Conservation (phyloP, 192 early-diverging fungal species). For the Umbelopsis sp. region DNA sequence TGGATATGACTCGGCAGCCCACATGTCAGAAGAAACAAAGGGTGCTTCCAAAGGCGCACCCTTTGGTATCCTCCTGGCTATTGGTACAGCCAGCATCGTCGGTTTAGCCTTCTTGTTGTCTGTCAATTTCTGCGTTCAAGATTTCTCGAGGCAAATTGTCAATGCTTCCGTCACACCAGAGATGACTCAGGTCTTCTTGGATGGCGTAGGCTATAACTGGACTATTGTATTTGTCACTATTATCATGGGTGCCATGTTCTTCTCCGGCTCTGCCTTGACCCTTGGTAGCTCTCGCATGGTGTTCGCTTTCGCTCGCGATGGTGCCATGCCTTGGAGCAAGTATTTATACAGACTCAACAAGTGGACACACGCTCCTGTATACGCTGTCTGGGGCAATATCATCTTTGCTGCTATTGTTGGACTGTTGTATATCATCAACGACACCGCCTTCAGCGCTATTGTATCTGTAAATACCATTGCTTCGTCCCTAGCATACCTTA, state of each 20-base stretch:
- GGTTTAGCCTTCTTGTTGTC: constrained; percentile 56
- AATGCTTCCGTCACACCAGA: constrained; percentile 40
- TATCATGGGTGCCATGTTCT: constrained; percentile 59
- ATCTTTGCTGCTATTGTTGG: constrained; percentile 39
- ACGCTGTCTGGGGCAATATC: constrained; percentile 59
- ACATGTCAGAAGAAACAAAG: constrained; percentile 58
- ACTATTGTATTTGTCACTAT: constrained; percentile 52
- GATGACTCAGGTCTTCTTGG: constrained; percentile 55
- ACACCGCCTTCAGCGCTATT: constrained; percentile 57
- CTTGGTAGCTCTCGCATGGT: constrained; percentile 60
- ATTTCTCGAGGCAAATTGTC: constrained; percentile 49
- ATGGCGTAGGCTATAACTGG: constrained; percentile 49
- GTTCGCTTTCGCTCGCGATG: constrained; percentile 60
- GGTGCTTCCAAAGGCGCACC: constrained; percentile 50
- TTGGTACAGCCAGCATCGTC: constrained; percentile 41
- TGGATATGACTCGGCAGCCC: constrained; percentile 52
- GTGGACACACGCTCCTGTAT: constrained; percentile 45
- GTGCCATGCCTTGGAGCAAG: constrained; percentile 50
- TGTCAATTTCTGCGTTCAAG: constrained; percentile 52
- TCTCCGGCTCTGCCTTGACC: constrained; percentile 53
- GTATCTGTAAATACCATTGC: constrained; percentile 63
- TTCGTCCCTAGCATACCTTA: constrained; percentile 54
- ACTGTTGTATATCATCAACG: constrained; percentile 48
- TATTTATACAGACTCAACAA: constrained; percentile 45
- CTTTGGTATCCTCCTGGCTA: constrained; percentile 53